Conservation (phyloP, 768 basidiomycete genomes). For the Mycena albidolilacea region DNA sequence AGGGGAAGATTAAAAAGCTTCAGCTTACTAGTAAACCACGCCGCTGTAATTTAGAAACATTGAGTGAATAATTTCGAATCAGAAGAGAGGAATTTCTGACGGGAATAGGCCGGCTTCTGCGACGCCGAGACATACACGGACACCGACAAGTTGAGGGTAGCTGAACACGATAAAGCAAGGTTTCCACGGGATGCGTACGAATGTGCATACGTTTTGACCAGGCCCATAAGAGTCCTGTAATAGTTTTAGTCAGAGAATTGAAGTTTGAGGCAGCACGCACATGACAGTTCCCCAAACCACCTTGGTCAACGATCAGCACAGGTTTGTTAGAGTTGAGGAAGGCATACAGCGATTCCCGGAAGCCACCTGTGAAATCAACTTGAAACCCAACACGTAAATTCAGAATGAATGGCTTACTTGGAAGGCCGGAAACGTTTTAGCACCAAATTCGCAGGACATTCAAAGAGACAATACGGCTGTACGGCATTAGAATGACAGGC, state of each 20-base stretch:
- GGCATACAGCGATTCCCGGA: conserved; percentile 71
- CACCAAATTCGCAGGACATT: conserved; percentile 79
- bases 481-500: background rate
- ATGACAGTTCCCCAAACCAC: conserved; percentile 76
- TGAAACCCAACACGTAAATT: conserved; percentile 3
- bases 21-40: conserved; percentile 77
- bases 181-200: background rate
- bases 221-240: conserved; percentile 72
- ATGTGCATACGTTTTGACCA: conserved; percentile 70
- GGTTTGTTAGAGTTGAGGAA: background rate
- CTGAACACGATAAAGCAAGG: conserved; percentile 47
- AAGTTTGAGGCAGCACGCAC: conserved; percentile 51
- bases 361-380: conserved; percentile 63
- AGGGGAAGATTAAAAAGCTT: background rate
- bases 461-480: conserved; percentile 74
- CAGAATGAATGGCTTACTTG: conserved; percentile 53
- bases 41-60: conserved; percentile 48
- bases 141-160: conserved; percentile 73
- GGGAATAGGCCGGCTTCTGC: conserved; percentile 83
- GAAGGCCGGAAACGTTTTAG: conserved; percentile 78
- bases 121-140: conserved; percentile 71
- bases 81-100: background rate
- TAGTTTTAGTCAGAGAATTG: background rate
- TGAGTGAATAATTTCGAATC: background rate
- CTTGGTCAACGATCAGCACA: conserved; percentile 46